Base-by-base conservation (phyloP, 352 stramenopile species). In the Sclerospora graminicola region DNA sequence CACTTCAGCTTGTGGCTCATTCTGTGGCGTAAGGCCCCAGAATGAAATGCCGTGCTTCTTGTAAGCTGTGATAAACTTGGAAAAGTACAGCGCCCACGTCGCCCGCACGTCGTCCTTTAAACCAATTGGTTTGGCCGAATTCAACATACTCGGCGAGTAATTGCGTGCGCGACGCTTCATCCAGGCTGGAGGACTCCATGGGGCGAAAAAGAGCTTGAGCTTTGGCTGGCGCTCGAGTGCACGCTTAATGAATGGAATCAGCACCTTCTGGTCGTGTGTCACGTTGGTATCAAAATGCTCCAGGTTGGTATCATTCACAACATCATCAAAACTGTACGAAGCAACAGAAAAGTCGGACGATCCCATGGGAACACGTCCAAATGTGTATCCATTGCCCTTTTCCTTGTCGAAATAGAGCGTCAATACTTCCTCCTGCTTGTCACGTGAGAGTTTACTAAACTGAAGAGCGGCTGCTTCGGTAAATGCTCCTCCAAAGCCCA, bases 401-500 rank as follows among this genome's bases (percentile, higher is more conserved):
- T 78, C 32, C 40, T 82, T 57, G 60, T 84, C 74, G 51, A 95
- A 97, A 58, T 95, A 95, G 35, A 94, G 60, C 48, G 72, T 75
- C 20, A 96, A 34, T 10, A 95, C 60, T 45, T 95, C 56, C 27
- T 94, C 68, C 52, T 96, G 82, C 41, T 90, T 80, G 13, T 71
- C 57, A 3, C 26, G 31, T 8, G 86, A 60, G 29, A 97, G 54
- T 48, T 88, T 90, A 0, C 63, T 48, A 45, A 97, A 93, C 50
- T 96, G 82, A 36, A 94, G 58, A 6, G 80, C 77, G n/a, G 88
- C 66, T 10, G 84, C 77, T 46, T 97, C 89, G 2, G 89, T 97
- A 49, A 97, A 97, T 0, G 89, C 88, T 11, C 87, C 89, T 15
- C 89, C 57, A 60, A 97, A 97, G 29, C 89, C 89, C 39, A 86